Base-by-base conservation (phyloP, 2,329 filamentous ascomycete species). In the Xylariaceae sp. region DNA sequence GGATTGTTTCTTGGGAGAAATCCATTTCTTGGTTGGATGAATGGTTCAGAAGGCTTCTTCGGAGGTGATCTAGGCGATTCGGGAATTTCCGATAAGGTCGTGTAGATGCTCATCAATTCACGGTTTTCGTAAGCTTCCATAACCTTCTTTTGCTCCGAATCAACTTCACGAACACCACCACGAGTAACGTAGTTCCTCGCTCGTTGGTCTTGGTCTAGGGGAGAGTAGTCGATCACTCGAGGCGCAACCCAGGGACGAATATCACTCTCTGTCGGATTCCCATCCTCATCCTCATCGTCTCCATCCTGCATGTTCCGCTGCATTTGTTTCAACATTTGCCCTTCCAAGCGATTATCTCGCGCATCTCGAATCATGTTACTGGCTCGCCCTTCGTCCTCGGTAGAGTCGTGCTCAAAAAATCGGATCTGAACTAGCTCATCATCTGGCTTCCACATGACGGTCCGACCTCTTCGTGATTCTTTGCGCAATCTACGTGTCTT, bases 391-490 rank as follows among this genome's bases (percentile, higher is more conserved):
- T 85, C 79, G 61, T 91, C 87, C 66, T 92, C 88, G 1, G 82
- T 80, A 1, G 83, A 84, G 57, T 91, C 86, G 63, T 90, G 88
- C 49, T 85, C 83, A 72, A 92, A 92, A 43, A 86, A 75, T 58
- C 83, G 82, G 49, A 91, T 76, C 61, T 89, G 77, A 1, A 85
- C 85, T 24, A 93, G 77, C 24, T 84, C 81, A 15, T 81, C 75
- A 43, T 87, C 88, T 0, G 84, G 79, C 66, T 86, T 89, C 79
- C 88, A 93, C 6, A 75, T 81, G 5, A 93, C 89, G 10, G 85
- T 81, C 18, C 92, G 75, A 58, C 87, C 84, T 29, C 87, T 81
- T 42, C 89, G 81, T 53, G 83, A 80, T 67, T 92, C 88, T 64
- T 91, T 92, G 29, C 88, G 83, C 4, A 91, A 74, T 9, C 89